Conservation (phyloP, 1,284 basidiomycete genomes). For the Tilletia setariae region DNA sequence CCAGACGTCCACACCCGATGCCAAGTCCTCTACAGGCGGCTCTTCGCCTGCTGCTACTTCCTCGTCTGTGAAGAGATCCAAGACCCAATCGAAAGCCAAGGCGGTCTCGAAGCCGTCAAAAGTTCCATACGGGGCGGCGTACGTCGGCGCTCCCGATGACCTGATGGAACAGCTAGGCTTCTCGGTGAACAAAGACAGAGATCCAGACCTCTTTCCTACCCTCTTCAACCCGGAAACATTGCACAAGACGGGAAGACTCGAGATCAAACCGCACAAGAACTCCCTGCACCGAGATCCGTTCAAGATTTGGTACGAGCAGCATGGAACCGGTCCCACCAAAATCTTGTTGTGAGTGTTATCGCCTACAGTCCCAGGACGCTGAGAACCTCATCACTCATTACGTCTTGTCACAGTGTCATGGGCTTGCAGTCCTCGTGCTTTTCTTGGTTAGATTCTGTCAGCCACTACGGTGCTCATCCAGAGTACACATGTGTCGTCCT, state of each 20-base stretch:
- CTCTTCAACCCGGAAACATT: background rate
- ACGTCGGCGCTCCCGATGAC: conserved; percentile 1
- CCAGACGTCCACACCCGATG: too few species aligned
- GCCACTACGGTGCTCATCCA: background rate
- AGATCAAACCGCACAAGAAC: background rate
- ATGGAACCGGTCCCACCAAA: conserved; percentile 6
- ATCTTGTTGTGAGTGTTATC: conserved; percentile 5
- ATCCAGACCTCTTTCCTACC: background rate
- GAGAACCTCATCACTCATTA: background rate
- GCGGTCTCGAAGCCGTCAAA: background rate
- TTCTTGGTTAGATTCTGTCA: conserved; percentile 10
- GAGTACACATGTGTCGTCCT: conserved; percentile 8
- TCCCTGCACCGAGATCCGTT: conserved; percentile 9
- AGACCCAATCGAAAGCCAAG: background rate
- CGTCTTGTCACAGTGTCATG: conserved; percentile 1
- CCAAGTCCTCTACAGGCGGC: too few species aligned
- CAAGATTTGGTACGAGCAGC: conserved; percentile 10
- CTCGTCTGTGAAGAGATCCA: background rate
- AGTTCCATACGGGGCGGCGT: background rate
- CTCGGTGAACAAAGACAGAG: background rate
- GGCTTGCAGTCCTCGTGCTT: conserved; percentile 12
- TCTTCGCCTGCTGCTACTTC: background rate
- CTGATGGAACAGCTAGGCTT: conserved; percentile 12
- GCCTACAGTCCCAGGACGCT: background rate
- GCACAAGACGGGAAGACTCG: background rate